phyloP scores from a whole-genome alignment of 176 grass and related monocot genomes.

The Carex pumila region DNA sequence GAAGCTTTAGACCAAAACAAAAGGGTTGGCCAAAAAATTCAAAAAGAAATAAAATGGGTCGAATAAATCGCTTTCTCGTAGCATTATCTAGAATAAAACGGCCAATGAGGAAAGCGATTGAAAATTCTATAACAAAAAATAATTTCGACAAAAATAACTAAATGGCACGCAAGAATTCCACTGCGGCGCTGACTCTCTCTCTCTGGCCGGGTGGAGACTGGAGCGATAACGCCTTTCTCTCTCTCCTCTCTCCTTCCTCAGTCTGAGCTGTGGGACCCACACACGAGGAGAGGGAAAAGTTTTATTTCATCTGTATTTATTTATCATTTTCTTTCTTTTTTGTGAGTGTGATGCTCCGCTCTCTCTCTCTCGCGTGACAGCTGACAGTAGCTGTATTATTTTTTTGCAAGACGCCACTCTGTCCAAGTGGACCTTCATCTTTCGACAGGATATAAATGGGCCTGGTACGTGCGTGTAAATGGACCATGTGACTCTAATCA shows the following conservation, averaged over 20 bases:
- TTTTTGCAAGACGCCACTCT: background rate
- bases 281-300: background rate
- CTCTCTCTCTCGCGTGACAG: constrained; percentile 22
- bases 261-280: background rate
- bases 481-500: background rate
- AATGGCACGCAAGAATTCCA: background rate
- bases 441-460: background rate
- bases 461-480: background rate
- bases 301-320: background rate
- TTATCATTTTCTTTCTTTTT: background rate
- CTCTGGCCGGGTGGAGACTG: background rate
- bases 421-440: background rate
- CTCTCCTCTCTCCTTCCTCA: background rate
- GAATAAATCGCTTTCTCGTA: background rate
- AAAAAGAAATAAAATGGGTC: background rate
- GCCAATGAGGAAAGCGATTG: background rate
- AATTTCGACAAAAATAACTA: background rate
- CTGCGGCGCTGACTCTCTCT: background rate
- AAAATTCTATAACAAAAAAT: background rate
- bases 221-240: background rate
- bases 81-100: constrained; percentile 7
- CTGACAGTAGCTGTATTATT: constrained; percentile 21
- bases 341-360: background rate
- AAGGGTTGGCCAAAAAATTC: constrained; percentile 9
- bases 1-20: constrained; percentile 16